Percentiles rank a stretch among this genome's conserved stretches.
Evolutionary conservation across 2,329 filamentous ascomycete genomes (phyloP).

Genomic region (Cladosporium sp.): DNA sequence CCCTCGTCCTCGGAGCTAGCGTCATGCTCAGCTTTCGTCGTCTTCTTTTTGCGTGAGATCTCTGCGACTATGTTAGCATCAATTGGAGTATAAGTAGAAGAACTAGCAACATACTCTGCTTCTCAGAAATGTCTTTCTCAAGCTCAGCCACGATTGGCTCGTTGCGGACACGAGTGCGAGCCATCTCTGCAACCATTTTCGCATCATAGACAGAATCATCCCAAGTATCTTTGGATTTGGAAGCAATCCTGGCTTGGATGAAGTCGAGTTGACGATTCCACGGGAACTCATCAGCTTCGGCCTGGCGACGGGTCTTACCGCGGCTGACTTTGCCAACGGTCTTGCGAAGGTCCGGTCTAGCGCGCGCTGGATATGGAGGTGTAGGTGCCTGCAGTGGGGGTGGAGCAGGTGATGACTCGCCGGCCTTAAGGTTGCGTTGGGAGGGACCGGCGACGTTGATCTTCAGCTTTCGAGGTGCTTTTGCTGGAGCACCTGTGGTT

Average conservation of each 20-base stretch:
- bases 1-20: slow-evolving; percentile 7
- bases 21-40: no score
- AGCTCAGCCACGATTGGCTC: slow-evolving; percentile 22
- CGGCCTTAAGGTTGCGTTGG: neutral
- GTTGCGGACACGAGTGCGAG: slow-evolving; percentile 23
- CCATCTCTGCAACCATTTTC: slow-evolving; percentile 24
- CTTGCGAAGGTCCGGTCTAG: slow-evolving; percentile 15
- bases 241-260: slow-evolving; percentile 18
- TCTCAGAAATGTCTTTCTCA: slow-evolving; percentile 24
- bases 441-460: neutral
- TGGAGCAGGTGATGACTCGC: neutral
- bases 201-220: slow-evolving; percentile 28
- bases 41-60: slow-evolving; percentile 20
- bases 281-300: slow-evolving; percentile 26
- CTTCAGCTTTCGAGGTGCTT: neutral
- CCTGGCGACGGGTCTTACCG: slow-evolving; percentile 20
- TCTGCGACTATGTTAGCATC: slow-evolving; percentile 13
- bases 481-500: neutral
- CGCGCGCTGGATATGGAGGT: slow-evolving; percentile 15
- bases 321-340: slow-evolving; percentile 18
- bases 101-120: slow-evolving; percentile 28
- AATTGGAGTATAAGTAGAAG: no score
- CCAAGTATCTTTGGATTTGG: slow-evolving; percentile 24
- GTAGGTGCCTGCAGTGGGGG: slow-evolving; percentile 1
- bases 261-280: slow-evolving; percentile 31